Percentiles rank a stretch among this genome's conserved stretches.
phyloP scores from a whole-genome alignment of 2,329 filamentous ascomycete genomes.

The Colletotrichum karsti region DNA sequence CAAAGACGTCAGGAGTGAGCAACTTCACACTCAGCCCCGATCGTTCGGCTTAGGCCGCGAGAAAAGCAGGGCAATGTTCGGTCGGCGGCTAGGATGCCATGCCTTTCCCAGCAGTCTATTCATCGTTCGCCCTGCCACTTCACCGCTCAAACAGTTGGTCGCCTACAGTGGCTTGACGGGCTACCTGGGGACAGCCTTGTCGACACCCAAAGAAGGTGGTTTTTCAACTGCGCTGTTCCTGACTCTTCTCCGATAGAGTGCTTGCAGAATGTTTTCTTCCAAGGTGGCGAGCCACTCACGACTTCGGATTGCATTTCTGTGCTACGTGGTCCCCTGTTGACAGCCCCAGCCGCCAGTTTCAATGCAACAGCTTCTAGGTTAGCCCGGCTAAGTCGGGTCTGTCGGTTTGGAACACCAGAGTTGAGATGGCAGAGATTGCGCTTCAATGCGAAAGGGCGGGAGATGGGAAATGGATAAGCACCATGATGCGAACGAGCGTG shows the following conservation, averaged over 20 bases:
- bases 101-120: background rate
- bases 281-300: slow-evolving; percentile 1
- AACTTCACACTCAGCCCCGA: background rate
- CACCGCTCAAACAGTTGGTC: slow-evolving; percentile 5
- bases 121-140: slow-evolving; percentile 17
- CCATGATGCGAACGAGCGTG: slow-evolving; percentile 17
- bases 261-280: background rate
- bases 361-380: slow-evolving; percentile 1
- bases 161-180: background rate
- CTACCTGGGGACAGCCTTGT: slow-evolving; percentile 7
- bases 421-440: slow-evolving; percentile 29
- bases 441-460: slow-evolving; percentile 15
- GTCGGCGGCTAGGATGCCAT: slow-evolving; percentile 1
- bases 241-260: background rate
- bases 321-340: slow-evolving; percentile 9
- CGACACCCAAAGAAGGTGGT: background rate
- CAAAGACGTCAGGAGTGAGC: background rate
- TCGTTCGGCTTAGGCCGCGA: background rate
- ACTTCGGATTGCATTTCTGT: background rate
- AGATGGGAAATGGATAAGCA: background rate
- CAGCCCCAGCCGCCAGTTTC: background rate
- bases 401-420: slow-evolving; percentile 9
- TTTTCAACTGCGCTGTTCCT: background rate
- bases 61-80: background rate
- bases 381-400: slow-evolving; percentile 1